Conservation (phyloP, 495 filamentous ascomycete species). For the Aspergillus baeticus region DNA sequence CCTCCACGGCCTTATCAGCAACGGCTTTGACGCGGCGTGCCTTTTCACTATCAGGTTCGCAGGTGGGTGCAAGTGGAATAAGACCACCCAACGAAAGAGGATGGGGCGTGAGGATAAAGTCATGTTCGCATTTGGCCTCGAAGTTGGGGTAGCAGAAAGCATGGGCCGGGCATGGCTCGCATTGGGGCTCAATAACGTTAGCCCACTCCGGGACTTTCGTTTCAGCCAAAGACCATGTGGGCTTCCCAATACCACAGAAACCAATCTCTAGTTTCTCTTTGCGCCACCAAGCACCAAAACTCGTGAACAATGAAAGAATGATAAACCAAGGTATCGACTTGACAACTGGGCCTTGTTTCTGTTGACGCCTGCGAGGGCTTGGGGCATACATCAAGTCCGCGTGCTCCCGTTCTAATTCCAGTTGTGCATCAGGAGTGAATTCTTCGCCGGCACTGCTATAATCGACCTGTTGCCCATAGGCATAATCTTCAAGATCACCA, state of each 20-base stretch:
- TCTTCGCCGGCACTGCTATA: conserved; percentile 73
- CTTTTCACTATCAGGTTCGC: conserved; percentile 92
- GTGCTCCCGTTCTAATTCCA: conserved; percentile 67
- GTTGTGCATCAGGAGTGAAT: conserved; percentile 86
- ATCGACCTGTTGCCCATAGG: conserved; percentile 33
- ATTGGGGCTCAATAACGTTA: conserved; percentile 68
- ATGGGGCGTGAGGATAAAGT: conserved; percentile 82
- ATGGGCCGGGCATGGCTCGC: conserved; percentile 89
- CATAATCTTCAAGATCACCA: conserved; percentile 34
- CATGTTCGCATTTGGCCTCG: conserved; percentile 75
- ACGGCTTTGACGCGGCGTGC: conserved; percentile 82
- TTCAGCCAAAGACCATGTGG: conserved; percentile 52
- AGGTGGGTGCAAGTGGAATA: conserved; percentile 85
- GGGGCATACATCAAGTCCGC: conserved; percentile 30
- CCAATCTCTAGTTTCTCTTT: conserved; percentile 93
- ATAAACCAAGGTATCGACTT: conserved; percentile 65
- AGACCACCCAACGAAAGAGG: conserved; percentile 79
- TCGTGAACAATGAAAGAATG: conserved; percentile 60
- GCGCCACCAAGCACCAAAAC: conserved; percentile 80
- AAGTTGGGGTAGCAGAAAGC: conserved; percentile 83
- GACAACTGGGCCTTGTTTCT: conserved; percentile 32
- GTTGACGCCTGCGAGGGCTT: conserved; percentile 33
- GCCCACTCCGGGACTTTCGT: conserved; percentile 66
- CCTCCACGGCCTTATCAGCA: conserved; percentile 82
- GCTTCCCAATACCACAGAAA: conserved; percentile 84